These are phyloP conservation scores for Colletotrichum zoysiae DNA, from an alignment of 2,329 filamentous ascomycete species.

Conservation along the genomic window DNA sequence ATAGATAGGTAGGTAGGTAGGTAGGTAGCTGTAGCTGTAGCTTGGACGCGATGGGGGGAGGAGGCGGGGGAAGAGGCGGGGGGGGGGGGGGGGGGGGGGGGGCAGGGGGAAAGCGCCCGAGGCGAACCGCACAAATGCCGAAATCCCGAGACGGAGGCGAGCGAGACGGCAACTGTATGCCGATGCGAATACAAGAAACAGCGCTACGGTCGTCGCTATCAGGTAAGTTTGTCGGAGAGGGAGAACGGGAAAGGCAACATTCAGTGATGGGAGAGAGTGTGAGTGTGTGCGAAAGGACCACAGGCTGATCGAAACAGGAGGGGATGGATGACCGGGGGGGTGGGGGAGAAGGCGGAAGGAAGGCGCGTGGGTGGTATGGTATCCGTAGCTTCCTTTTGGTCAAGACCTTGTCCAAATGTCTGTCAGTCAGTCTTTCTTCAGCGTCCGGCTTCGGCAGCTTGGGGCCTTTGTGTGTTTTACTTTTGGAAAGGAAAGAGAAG, in stretches of 20 bases:
- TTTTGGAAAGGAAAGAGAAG: neutral
- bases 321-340: no score
- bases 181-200: constrained; percentile 3
- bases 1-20: constrained; percentile 6
- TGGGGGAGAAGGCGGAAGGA: neutral
- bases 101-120: no score
- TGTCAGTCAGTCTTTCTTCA: constrained; percentile 17
- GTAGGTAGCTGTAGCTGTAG: neutral
- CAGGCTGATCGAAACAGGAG: constrained; percentile 12
- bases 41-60: neutral
- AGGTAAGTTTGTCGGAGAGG: neutral
- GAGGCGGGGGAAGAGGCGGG: neutral
- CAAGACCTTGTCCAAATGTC: constrained; percentile 9
- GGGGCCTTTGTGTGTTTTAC: constrained; percentile 16
- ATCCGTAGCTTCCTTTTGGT: neutral
- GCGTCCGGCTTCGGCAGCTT: constrained; percentile 20
- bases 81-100: no score
- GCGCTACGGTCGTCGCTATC: neutral
- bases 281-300: neutral
- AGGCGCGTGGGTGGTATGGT: neutral
- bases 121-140: constrained; percentile 36
- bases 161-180: constrained; percentile 13
- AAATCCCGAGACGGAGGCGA: constrained; percentile 17
- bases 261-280: neutral
- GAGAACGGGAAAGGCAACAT: neutral